These are phyloP conservation scores for Myriosclerotinia curreyana DNA, from an alignment of 2,329 filamentous ascomycete genomes.

Conservation along the genomic window DNA sequence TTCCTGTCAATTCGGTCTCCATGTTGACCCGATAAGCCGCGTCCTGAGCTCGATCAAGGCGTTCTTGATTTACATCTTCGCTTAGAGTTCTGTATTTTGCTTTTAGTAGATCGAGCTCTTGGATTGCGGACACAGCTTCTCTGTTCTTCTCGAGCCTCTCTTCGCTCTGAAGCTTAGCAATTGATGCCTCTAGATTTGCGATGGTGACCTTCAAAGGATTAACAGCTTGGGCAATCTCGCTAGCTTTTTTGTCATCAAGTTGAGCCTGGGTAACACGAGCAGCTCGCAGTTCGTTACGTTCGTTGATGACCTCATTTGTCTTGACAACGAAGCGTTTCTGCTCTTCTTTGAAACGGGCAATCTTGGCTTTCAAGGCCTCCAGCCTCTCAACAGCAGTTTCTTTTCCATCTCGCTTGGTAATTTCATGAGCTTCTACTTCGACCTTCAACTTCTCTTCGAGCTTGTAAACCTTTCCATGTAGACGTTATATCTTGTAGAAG, in stretches of 20 bases:
- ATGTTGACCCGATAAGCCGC: too few relatives aligned
- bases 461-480: neutral
- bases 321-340: neutral
- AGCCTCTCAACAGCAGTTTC: neutral
- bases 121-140: neutral
- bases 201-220: neutral
- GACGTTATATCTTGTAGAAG: neutral
- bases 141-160: neutral
- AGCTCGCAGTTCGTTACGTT: neutral
- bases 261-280: neutral
- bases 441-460: neutral
- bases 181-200: too few relatives aligned
- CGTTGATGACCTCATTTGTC: neutral
- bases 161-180: neutral
- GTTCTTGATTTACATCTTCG: too few relatives aligned
- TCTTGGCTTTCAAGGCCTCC: neutral
- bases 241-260: neutral
- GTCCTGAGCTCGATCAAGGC: too few relatives aligned
- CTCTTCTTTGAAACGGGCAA: neutral
- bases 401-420: neutral
- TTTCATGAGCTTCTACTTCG: neutral
- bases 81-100: too few relatives aligned
- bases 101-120: too few relatives aligned
- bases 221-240: neutral
- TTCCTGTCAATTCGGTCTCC: too few relatives aligned